phyloP scores from a whole-genome alignment of 257 asterid genomes.

The Thymus quinquecostatus region DNA sequence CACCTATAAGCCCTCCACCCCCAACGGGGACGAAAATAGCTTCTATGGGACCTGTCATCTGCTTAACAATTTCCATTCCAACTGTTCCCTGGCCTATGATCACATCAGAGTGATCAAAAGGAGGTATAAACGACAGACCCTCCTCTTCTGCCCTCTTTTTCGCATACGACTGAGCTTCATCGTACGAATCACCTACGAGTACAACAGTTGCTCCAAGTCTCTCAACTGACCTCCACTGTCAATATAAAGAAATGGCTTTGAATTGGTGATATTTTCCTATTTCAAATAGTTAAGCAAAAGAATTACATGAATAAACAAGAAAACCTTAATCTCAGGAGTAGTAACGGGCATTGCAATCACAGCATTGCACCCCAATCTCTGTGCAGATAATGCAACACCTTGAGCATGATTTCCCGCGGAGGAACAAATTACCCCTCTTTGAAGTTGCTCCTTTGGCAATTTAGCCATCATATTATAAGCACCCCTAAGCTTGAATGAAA shows the following conservation, averaged over 20 bases:
- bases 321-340: slow-evolving; percentile 89
- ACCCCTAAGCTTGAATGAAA: slow-evolving; percentile 90
- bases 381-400: slow-evolving; percentile 87
- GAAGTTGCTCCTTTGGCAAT: slow-evolving; percentile 64
- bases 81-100: slow-evolving; percentile 90
- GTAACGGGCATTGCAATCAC: slow-evolving; percentile 90
- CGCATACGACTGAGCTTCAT: slow-evolving; percentile 89
- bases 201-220: slow-evolving; percentile 83
- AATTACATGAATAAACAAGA: slow-evolving; percentile 19
- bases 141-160: slow-evolving; percentile 70
- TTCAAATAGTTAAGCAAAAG: neutral
- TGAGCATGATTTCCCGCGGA: slow-evolving; percentile 97
- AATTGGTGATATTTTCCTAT: slow-evolving; percentile 8
- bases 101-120: slow-evolving; percentile 91
- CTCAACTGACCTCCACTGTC: slow-evolving; percentile 79
- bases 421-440: slow-evolving; percentile 83
- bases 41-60: slow-evolving; percentile 60
- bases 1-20: slow-evolving; percentile 93
- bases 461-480: slow-evolving; percentile 97
- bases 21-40: slow-evolving; percentile 91
- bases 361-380: slow-evolving; percentile 68
- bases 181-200: slow-evolving; percentile 81
- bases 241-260: slow-evolving; percentile 25
- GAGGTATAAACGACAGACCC: slow-evolving; percentile 77
- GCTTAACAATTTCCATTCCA: slow-evolving; percentile 90